These are phyloP conservation scores for Arabidopsis suecica DNA, from an alignment of 345 rosid species.

Conservation along the genomic window DNA sequence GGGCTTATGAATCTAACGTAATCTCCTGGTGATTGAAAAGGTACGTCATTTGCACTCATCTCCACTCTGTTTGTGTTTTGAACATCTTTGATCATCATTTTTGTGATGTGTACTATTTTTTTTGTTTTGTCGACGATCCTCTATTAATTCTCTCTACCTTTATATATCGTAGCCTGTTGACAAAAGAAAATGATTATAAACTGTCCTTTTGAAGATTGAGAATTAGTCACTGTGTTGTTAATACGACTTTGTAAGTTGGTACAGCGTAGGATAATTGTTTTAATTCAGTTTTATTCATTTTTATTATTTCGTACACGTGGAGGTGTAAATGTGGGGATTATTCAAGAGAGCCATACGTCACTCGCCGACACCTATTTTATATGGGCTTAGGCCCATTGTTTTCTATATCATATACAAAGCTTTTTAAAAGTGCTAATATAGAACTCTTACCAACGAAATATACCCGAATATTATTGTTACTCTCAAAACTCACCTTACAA, in stretches of 20 bases:
- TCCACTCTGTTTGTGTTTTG: constrained; percentile 21
- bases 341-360: constrained; percentile 15
- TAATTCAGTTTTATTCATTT: background rate
- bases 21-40: constrained; percentile 39
- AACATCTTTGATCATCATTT: constrained; percentile 41
- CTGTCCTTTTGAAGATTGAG: constrained; percentile 21
- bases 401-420: background rate
- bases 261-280: constrained; percentile 34
- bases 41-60: background rate
- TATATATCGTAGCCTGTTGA: constrained; percentile 26
- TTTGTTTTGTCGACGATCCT: background rate
- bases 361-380: background rate
- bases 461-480: no score
- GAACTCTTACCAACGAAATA: no score
- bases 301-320: constrained; percentile 26
- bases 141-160: background rate
- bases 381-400: background rate
- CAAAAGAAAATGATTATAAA: constrained; percentile 9
- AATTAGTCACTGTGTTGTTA: constrained; percentile 20
- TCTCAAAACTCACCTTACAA: no score
- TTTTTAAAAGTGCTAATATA: no score
- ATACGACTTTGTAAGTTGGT: constrained; percentile 44
- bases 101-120: background rate
- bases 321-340: background rate
- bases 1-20: constrained; percentile 43